A percentile compares a stretch with the other conserved stretches of the same genome.
phyloP scores from a whole-genome alignment of 257 asterid genomes.

The Mentha longifolia region DNA sequence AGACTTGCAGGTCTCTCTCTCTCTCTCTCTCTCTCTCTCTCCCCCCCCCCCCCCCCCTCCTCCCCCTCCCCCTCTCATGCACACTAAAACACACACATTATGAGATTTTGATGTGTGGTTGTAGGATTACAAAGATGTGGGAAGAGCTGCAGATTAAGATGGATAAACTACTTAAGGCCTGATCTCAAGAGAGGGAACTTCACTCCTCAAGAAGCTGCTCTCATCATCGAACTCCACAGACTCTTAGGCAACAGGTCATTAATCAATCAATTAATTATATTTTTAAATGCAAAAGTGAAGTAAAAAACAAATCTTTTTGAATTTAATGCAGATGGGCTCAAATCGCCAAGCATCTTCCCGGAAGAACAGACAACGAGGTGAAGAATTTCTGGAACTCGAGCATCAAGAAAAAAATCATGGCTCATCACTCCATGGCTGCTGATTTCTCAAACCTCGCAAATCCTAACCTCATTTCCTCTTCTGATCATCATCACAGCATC shows the following conservation, averaged over 20 bases:
- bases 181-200: slow-evolving; percentile 80
- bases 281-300: no score
- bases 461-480: slow-evolving; percentile 35
- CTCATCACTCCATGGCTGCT: slow-evolving; percentile 41
- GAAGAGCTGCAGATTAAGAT: slow-evolving; percentile 81
- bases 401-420: slow-evolving; percentile 64
- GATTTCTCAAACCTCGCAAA: not conserved
- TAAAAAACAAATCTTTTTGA: not conserved
- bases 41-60: no score
- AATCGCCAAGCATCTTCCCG: slow-evolving; percentile 76
- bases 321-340: slow-evolving; percentile 72
- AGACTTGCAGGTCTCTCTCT: slow-evolving; percentile 41
- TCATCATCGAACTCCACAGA: slow-evolving; percentile 66
- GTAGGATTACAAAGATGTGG: slow-evolving; percentile 85
- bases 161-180: slow-evolving; percentile 89
- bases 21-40: slow-evolving; percentile 5
- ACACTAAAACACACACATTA: not conserved
- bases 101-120: not conserved
- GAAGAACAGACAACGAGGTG: slow-evolving; percentile 88
- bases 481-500: slow-evolving; percentile 28
- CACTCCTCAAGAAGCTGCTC: slow-evolving; percentile 59
- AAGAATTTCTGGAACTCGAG: slow-evolving; percentile 88
- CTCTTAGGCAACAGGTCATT: slow-evolving; percentile 72
- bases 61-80: no score
- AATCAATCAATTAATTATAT: not conserved